Evolutionary conservation across 2,329 filamentous ascomycete genomes (phyloP).

Genomic region (Elsinoe fawcettii): DNA sequence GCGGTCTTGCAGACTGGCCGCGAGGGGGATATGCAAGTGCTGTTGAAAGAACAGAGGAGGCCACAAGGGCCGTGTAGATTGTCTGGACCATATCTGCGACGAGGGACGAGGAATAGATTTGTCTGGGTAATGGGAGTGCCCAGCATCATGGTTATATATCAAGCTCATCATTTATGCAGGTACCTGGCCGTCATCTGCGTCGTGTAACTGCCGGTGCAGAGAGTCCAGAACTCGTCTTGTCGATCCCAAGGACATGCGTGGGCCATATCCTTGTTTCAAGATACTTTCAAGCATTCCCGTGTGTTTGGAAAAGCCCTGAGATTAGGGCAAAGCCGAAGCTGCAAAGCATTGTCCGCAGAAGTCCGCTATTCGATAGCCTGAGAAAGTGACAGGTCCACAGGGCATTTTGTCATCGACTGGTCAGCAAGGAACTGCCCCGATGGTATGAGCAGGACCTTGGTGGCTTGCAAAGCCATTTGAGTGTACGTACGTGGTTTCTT

Average conservation of each 20-base stretch:
- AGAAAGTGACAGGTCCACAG: slow-evolving; percentile 7
- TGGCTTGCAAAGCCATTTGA: background rate
- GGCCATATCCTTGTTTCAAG: slow-evolving; percentile 10
- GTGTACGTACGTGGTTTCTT: background rate
- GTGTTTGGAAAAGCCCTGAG: slow-evolving; percentile 3
- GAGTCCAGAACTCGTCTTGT: background rate
- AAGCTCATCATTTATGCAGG: slow-evolving; percentile 8
- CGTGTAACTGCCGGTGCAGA: background rate
- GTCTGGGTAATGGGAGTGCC: background rate
- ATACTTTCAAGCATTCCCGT: slow-evolving; percentile 7
- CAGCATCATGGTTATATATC: slow-evolving; percentile 5
- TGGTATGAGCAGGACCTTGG: background rate
- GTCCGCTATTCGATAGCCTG: background rate
- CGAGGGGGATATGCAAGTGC: slow-evolving; percentile 5
- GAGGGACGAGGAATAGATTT: background rate
- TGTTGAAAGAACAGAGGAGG: background rate
- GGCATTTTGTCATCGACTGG: background rate
- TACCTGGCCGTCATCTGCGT: background rate
- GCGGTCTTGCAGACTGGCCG: background rate
- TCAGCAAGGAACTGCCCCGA: background rate
- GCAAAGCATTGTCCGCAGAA: background rate
- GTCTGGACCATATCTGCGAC: background rate
- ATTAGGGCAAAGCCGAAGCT: background rate
- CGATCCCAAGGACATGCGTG: background rate
- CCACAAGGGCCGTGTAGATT: slow-evolving; percentile 3